phyloP scores from a whole-genome alignment of 495 filamentous ascomycete species.

The Aspergillus indologenus region DNA sequence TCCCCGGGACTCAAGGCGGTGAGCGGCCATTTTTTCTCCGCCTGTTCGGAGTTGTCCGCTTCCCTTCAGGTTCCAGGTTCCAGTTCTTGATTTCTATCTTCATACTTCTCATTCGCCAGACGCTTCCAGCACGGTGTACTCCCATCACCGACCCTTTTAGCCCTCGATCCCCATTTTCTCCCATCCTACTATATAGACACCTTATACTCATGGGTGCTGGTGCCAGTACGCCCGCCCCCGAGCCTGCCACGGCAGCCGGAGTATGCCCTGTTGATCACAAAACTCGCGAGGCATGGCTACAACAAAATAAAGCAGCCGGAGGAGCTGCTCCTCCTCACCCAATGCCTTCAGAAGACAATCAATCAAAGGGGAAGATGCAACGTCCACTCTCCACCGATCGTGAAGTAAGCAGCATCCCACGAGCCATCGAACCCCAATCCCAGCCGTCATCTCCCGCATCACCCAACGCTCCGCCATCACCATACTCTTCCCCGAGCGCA shows the following conservation, averaged over 20 bases:
- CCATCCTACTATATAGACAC: neutral
- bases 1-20: conserved; percentile 24
- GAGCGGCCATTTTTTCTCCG: conserved; percentile 31
- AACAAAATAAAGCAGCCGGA: conserved; percentile 39
- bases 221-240: conserved; percentile 39
- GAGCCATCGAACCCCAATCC: conserved; percentile 45
- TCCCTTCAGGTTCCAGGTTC: neutral
- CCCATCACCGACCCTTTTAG: neutral
- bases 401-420: conserved; percentile 80
- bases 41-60: conserved; percentile 11
- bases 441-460: conserved; percentile 29
- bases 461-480: conserved; percentile 27
- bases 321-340: conserved; percentile 33
- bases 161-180: neutral
- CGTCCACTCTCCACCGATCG: conserved; percentile 55
- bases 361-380: conserved; percentile 40
- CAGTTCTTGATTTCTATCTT: conserved; percentile 4
- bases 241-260: conserved; percentile 25
- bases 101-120: conserved; percentile 5
- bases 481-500: conserved; percentile 29
- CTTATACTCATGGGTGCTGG: conserved; percentile 34
- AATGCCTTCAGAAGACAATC: conserved; percentile 28
- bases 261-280: conserved; percentile 86
- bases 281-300: conserved; percentile 79
- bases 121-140: neutral